A percentile compares a stretch with the other conserved stretches of the same genome.
Conservation (phyloP, 1,139 yeast genomes). For the Hyphopichia burtonii region DNA sequence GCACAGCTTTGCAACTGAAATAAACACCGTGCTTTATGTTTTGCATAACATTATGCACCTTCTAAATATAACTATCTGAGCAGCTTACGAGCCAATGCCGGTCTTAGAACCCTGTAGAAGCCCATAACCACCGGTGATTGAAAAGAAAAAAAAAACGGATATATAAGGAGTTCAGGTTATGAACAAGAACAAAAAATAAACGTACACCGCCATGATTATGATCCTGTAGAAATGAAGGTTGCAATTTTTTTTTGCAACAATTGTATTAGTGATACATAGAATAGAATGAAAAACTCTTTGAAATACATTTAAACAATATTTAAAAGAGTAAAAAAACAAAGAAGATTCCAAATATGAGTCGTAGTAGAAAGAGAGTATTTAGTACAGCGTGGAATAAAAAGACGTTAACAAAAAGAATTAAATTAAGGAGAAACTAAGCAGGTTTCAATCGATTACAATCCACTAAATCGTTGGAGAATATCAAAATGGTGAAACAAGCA, state of each 20-base stretch:
- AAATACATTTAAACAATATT: not conserved
- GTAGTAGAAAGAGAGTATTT: not conserved
- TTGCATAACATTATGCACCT: no score
- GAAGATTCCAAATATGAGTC: not conserved
- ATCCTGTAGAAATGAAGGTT: not conserved
- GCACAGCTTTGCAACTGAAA: no score
- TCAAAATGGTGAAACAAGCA: not conserved
- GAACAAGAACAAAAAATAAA: not conserved
- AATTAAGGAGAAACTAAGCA: conserved; percentile 1
- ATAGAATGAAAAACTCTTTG: not conserved
- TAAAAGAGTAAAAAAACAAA: not conserved
- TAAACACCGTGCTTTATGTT: no score
- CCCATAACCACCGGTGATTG: no score
- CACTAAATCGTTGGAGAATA: not conserved
- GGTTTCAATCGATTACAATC: not conserved
- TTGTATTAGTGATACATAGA: not conserved
- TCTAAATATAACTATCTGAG: no score
- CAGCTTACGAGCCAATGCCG: no score
- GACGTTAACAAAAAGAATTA: not conserved
- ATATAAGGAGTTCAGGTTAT: not conserved
- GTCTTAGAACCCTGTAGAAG: no score
- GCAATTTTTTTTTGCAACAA: not conserved
- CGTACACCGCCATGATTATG: not conserved
- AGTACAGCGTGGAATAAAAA: not conserved
- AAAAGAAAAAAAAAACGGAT: no score